Evolutionary conservation across 768 basidiomycete genomes (phyloP), one percentile per base, ranked within the genome.

Genomic region (Mycena indigotica): DNA sequence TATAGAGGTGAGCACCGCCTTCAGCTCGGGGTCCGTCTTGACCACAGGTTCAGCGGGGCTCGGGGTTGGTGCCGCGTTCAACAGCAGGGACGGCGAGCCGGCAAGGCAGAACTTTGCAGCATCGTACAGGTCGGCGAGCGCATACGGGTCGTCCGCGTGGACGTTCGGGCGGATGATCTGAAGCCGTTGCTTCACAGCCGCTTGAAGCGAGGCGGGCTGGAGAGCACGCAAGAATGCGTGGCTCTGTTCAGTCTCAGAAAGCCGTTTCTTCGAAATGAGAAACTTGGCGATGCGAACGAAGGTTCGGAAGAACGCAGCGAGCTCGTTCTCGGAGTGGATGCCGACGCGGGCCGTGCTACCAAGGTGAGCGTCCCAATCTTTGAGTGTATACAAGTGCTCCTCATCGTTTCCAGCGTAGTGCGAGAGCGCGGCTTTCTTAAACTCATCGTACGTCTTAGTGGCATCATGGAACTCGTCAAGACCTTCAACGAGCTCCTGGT

Each of bases 101-200:
- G 13, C 58, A 1, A 69, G 28, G 2, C 60, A 60, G 53, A 67
- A 67, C 10, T 59, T 52, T 0, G 67, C 61, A 0, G 67, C 68
- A 4, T 58, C 65, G 3, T 64, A 44, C 25, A 69, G 61, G 8
- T 70, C 58, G 0, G n/a, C 8, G 6, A 71, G 35, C 0, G 50
- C 23, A 48, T 69, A 72, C 1, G 67, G 65, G 13, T 69, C 58
- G 13, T 70, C 67, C 3, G 69, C 69, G 17, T 59, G 58, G 12
- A 64, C 64, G 26, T 68, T 60, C 8, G 62, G 66, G 13, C 38
- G n/a, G 6, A 61, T 66, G 50, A 69, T 29, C 19, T 58, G 52
- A 0, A 70, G 64, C 1, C 67, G 60, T 3, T 64, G 52, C 4
- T 35, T 30, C 25, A 66, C 50, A 1, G 23, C 3, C 4, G 10